A percentile compares a stretch with the other conserved stretches of the same genome.
Conservation (phyloP, 225 moss, liverwort and hornwort species). For the Asterella californica region DNA sequence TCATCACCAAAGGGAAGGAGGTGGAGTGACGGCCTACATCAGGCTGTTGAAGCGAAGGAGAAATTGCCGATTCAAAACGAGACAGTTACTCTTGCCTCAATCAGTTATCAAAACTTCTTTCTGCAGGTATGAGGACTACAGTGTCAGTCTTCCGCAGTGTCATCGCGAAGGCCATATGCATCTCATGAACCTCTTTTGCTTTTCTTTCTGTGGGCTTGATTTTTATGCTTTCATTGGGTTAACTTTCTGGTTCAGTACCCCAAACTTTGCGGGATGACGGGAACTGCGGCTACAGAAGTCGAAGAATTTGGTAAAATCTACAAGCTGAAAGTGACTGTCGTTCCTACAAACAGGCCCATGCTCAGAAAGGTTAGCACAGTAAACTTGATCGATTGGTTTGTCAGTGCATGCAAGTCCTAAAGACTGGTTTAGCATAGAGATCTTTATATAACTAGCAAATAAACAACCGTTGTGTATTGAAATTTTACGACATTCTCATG, state of each 20-base stretch:
- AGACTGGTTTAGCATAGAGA: neutral
- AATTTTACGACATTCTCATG: neutral
- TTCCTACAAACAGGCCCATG: slow-evolving; percentile 90
- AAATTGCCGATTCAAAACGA: slow-evolving; percentile 88
- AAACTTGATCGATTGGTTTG: neutral
- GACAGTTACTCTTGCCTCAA: slow-evolving; percentile 89
- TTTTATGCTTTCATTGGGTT: neutral
- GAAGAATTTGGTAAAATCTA: slow-evolving; percentile 89
- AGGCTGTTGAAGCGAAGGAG: slow-evolving; percentile 98
- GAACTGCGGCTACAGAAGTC: slow-evolving; percentile 92
- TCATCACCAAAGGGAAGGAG: slow-evolving; percentile 59
- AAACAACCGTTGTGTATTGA: neutral
- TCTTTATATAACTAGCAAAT: neutral
- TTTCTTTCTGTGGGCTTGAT: neutral
- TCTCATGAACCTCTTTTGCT: neutral
- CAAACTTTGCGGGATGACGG: slow-evolving; percentile 93
- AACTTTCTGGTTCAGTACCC: slow-evolving; percentile 60
- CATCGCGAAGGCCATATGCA: neutral
- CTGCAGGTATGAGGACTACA: slow-evolving; percentile 50
- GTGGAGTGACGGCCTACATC: slow-evolving; percentile 97
- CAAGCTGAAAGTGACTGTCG: slow-evolving; percentile 81
- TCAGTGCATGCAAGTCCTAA: neutral
- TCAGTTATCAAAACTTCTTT: slow-evolving; percentile 96
- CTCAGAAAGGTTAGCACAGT: slow-evolving; percentile 64
- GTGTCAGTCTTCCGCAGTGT: neutral